A percentile compares a stretch with the other conserved stretches of the same genome.
Evolutionary conservation across 2,329 filamentous ascomycete genomes (phyloP).

Genomic region (Neospermospora avenae): DNA sequence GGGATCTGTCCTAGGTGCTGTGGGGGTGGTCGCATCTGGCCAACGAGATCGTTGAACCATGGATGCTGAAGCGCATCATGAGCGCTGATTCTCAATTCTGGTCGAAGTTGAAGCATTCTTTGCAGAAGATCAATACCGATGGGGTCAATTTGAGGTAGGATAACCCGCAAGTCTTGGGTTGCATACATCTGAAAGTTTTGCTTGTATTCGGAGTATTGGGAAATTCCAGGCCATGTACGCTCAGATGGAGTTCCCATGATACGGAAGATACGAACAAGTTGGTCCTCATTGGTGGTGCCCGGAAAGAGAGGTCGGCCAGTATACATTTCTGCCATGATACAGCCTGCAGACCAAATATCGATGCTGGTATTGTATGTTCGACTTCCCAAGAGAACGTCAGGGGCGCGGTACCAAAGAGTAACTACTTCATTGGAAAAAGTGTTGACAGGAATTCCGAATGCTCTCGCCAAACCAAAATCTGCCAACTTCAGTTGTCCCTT

Average conservation of each 20-base stretch:
- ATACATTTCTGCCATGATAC: conserved; percentile 99
- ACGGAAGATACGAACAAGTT: conserved; percentile 94
- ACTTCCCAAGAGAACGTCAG: conserved; percentile 89
- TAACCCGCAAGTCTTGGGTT: conserved; percentile 82
- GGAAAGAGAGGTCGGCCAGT: conserved; percentile 94
- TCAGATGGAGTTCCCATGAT: conserved; percentile 98
- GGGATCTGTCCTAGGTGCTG: conserved; percentile 26
- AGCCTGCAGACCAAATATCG: conserved; percentile 98
- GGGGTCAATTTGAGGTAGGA: conserved; percentile 86
- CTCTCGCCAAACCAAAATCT: conserved; percentile 89
- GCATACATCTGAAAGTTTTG: conserved; percentile 90
- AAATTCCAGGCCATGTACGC: conserved; percentile 92
- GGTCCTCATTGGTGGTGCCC: conserved; percentile 96
- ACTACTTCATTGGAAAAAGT: conserved; percentile 98
- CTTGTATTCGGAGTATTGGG: conserved; percentile 96
- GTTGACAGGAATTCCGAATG: conserved; percentile 96
- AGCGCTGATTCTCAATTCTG: conserved; percentile 87
- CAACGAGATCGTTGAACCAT: conserved; percentile 76
- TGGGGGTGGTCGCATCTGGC: conserved; percentile 28
- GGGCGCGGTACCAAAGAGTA: conserved; percentile 95
- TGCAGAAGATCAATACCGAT: conserved; percentile 83
- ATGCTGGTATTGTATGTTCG: conserved; percentile 99
- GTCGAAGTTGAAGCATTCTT: conserved; percentile 87
- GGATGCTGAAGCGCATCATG: conserved; percentile 82
- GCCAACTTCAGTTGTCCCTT: conserved; percentile 89